phyloP scores from a whole-genome alignment of 345 rosid genomes.

The Jatropha curcas region DNA sequence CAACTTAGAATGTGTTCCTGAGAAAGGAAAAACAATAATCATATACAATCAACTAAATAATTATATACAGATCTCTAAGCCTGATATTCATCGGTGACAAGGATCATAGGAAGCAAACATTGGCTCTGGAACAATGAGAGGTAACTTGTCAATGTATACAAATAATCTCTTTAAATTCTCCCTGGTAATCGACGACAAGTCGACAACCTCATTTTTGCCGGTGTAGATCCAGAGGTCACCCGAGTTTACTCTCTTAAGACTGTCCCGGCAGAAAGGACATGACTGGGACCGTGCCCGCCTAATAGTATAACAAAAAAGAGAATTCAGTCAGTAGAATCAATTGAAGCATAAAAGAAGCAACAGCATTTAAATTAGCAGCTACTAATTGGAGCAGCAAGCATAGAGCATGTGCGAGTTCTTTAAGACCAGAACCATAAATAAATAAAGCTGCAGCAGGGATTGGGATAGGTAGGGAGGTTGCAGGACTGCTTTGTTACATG shows the following conservation, averaged over 20 bases:
- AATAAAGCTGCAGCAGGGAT: no score
- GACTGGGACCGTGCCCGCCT: conserved; percentile 64
- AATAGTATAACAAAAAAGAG: not conserved
- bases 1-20: conserved; percentile 15
- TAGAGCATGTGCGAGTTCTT: no score
- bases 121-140: conserved; percentile 50
- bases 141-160: conserved; percentile 60
- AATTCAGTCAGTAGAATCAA: not conserved
- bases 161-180: conserved; percentile 62
- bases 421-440: no score
- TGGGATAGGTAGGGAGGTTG: no score
- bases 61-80: conserved; percentile 17
- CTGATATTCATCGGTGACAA: not conserved
- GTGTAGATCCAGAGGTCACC: conserved; percentile 67
- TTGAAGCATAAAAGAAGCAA: not conserved
- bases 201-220: conserved; percentile 50
- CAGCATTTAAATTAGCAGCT: not conserved
- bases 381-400: no score
- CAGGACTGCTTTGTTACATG: no score
- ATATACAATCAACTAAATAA: conserved; percentile 23
- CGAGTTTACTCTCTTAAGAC: conserved; percentile 64
- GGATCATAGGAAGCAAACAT: conserved; percentile 33
- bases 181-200: conserved; percentile 47
- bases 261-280: conserved; percentile 71
- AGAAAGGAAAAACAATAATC: not conserved